These are phyloP conservation scores for Scheffersomyces titani DNA, from an alignment of 1,139 yeast genomes.

Conservation along the genomic window DNA sequence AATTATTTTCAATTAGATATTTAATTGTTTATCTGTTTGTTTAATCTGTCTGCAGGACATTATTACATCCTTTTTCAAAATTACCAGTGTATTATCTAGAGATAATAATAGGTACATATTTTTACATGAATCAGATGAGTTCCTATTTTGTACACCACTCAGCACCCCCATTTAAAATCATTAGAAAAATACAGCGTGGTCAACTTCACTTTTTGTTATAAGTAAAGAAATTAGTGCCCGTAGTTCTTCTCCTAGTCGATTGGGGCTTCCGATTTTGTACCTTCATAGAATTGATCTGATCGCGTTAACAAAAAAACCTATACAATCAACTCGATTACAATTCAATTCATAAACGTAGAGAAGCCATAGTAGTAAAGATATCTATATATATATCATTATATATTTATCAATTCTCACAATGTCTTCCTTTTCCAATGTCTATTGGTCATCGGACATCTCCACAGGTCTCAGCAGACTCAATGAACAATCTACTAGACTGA, in stretches of 20 bases:
- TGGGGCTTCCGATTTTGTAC: neutral
- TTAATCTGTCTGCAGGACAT: neutral
- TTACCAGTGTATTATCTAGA: neutral
- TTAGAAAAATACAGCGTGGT: neutral
- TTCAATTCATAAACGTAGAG: neutral
- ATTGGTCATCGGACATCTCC: constrained; percentile 48
- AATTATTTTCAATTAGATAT: neutral
- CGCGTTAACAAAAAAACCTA: neutral
- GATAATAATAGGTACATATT: neutral
- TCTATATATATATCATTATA: neutral
- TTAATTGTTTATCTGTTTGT: neutral
- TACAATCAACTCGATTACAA: no score
- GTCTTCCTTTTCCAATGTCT: constrained; percentile 30
- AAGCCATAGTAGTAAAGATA: no score
- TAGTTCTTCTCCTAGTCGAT: neutral
- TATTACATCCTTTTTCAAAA: neutral
- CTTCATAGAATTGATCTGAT: neutral
- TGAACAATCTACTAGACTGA: constrained; percentile 32
- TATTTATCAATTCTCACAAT: constrained; percentile 5
- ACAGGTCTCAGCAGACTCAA: constrained; percentile 36
- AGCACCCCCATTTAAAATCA: neutral
- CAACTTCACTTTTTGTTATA: neutral
- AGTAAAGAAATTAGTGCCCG: neutral
- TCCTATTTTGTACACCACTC: no score
- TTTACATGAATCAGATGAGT: no score